Evolutionary conservation across 2,329 filamentous ascomycete genomes (phyloP).

Genomic region (Neurospora sp.): DNA sequence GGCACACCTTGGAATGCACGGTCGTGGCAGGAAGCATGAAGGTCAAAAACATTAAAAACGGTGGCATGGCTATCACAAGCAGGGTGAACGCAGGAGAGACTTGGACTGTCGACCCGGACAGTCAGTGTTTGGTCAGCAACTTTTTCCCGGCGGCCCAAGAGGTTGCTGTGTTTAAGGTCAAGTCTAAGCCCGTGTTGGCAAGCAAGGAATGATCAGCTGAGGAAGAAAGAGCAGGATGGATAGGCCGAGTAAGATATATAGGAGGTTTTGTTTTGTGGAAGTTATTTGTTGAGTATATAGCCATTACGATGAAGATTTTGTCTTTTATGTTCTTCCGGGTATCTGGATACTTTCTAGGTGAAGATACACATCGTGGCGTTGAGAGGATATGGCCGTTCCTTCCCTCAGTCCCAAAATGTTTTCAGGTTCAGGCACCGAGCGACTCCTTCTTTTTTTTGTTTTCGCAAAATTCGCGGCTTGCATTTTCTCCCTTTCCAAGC

Average conservation of each 20-base stretch:
- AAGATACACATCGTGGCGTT: neutral
- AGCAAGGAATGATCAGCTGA: neutral
- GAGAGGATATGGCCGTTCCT: neutral
- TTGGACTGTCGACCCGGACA: neutral
- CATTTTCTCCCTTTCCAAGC: neutral
- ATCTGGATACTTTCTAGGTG: neutral
- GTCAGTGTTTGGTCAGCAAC: neutral
- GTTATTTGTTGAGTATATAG: neutral
- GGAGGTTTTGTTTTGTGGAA: neutral
- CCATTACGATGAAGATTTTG: neutral
- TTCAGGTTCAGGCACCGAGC: neutral
- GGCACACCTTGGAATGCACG: neutral
- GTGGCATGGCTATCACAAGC: neutral
- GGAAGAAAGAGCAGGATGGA: too few species aligned
- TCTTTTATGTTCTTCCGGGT: neutral
- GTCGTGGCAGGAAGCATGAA: neutral
- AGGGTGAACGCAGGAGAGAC: neutral
- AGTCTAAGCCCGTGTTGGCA: neutral
- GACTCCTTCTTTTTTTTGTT: neutral
- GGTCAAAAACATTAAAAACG: neutral
- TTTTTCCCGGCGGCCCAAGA: neutral
- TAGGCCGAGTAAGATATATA: rapidly evolving
- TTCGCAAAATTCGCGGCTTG: neutral
- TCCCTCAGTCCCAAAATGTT: neutral
- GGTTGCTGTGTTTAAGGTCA: neutral